phyloP scores from a whole-genome alignment of 2,329 filamentous ascomycete species.

The Neophaeococcomyces aloes region DNA sequence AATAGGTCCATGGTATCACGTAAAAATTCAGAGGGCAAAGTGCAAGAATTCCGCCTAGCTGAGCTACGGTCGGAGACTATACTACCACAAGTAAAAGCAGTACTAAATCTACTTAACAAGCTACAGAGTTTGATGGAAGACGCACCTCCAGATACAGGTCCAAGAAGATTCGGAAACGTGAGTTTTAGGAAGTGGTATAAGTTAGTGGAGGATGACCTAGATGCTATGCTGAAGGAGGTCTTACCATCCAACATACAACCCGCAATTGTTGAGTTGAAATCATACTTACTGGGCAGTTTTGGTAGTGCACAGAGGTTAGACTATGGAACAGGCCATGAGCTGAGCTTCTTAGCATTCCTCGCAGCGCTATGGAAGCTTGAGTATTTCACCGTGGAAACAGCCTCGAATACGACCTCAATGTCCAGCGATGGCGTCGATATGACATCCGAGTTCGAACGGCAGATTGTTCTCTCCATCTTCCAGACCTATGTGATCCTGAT shows the following conservation, averaged over 20 bases:
- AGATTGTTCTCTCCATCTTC: conserved; percentile 70
- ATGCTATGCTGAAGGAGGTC: conserved; percentile 46
- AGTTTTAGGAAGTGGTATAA: conserved; percentile 79
- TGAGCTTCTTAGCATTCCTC: conserved; percentile 88
- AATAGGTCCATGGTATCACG: conserved; percentile 76
- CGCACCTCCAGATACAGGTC: conserved; percentile 73
- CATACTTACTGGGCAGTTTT: conserved; percentile 76
- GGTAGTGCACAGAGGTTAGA: conserved; percentile 83
- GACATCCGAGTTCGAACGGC: conserved; percentile 54
- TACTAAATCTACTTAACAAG: conserved; percentile 56
- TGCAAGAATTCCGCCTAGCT: conserved; percentile 43
- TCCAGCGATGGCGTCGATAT: background rate
- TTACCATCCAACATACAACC: conserved; percentile 41
- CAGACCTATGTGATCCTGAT: conserved; percentile 79
- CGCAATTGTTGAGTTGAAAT: conserved; percentile 55
- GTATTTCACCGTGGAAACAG: conserved; percentile 46
- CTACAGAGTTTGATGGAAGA: conserved; percentile 61
- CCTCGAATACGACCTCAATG: background rate
- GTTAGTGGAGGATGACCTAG: conserved; percentile 51
- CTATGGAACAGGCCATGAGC: conserved; percentile 91
- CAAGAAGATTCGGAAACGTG: conserved; percentile 81
- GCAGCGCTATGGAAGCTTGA: conserved; percentile 84
- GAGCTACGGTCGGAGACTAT: conserved; percentile 16
- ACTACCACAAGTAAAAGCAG: conserved; percentile 31
- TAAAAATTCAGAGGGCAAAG: conserved; percentile 30